Evolutionary conservation across 345 rosid species (phyloP).

Genomic region (Eutrema japonicum): DNA sequence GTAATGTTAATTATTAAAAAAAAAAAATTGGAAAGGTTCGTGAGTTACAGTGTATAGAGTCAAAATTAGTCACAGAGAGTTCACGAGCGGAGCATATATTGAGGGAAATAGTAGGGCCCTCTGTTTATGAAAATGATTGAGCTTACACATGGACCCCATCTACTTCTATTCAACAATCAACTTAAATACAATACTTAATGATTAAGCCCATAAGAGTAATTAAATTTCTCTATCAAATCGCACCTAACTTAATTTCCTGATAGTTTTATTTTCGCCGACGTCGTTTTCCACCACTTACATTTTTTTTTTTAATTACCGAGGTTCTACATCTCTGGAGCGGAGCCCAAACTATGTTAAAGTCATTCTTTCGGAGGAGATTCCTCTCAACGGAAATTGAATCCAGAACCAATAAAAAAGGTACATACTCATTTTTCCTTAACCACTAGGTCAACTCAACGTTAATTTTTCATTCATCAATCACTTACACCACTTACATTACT

Average conservation of each 20-base stretch:
- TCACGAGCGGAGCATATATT: slow-evolving; percentile 49
- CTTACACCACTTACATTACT: slow-evolving; percentile 29
- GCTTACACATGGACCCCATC: slow-evolving; percentile 41
- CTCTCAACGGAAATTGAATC: no score
- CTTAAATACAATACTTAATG: slow-evolving; percentile 27
- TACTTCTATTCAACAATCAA: slow-evolving; percentile 26
- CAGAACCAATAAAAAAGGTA: no score
- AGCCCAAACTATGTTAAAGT: no score
- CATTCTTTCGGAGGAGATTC: no score
- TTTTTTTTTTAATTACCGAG: no score
- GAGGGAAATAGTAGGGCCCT: slow-evolving; percentile 38
- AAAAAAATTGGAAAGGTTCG: slow-evolving; percentile 5
- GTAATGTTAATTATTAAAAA: not conserved
- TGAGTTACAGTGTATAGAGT: slow-evolving; percentile 26
- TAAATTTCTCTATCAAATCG: slow-evolving; percentile 12
- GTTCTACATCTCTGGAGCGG: no score
- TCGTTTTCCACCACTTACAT: slow-evolving; percentile 33
- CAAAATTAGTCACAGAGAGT: slow-evolving; percentile 41
- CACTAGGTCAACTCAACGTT: no score
- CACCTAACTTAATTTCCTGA: slow-evolving; percentile 33
- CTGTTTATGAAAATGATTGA: slow-evolving; percentile 47
- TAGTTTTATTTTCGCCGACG: slow-evolving; percentile 18
- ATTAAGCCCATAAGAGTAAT: slow-evolving; percentile 25
- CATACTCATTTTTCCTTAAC: no score
- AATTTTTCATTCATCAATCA: no score